Evolutionary conservation across 2,329 filamentous ascomycete species (phyloP), one percentile per base, ranked within the genome.

Genomic region (Parascedosporium putredinis): DNA sequence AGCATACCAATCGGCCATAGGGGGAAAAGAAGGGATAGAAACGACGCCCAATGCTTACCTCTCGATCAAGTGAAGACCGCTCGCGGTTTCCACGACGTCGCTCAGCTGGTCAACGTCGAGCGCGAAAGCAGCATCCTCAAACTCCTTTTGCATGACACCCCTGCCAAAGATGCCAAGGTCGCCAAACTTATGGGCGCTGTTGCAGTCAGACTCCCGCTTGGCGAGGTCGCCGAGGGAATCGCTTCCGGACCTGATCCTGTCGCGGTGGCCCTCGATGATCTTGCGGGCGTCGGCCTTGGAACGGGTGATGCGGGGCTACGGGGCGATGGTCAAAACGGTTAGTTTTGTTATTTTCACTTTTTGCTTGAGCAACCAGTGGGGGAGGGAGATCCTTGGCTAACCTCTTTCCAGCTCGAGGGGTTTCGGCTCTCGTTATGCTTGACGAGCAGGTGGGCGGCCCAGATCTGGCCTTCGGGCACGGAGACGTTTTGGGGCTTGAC

Each of bases 101-200:
- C 90, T 96, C 61, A 97, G 81, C 68, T 96, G 80, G 29, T 89
- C 90, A 2, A 84, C 83, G 66, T 90, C 78, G 50, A 98, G 74
- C n/a, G 78, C 83, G 69, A 98, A 98, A 1, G 93, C 86, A 4
- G 90, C 90, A 51, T 96, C 88, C 70, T 98, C 93, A 62, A 98
- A 98, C 69, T 96, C 91, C 72, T 90, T 91, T 66, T 98, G 93
- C 93, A 98, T 98, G 61, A 97, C 91, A 24, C 89, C 88, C 60
- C 78, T 83, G 50, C 88, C 90, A 66, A 98, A 98, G 68, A 90
- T 95, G 18, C 93, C 93, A 71, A 98, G 71, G 64, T 98, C 93
- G 51, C 93, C 93, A 57, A 83, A 81, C 77, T 97, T 98, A 59
- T 89, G 81, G 25, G 93, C 90, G 59, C 89, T 96, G 67, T 87